Percentiles rank a stretch among this genome's conserved stretches.
These are phyloP conservation scores for Phallus indusiatus DNA, from an alignment of 768 basidiomycete genomes.

Conservation along the genomic window DNA sequence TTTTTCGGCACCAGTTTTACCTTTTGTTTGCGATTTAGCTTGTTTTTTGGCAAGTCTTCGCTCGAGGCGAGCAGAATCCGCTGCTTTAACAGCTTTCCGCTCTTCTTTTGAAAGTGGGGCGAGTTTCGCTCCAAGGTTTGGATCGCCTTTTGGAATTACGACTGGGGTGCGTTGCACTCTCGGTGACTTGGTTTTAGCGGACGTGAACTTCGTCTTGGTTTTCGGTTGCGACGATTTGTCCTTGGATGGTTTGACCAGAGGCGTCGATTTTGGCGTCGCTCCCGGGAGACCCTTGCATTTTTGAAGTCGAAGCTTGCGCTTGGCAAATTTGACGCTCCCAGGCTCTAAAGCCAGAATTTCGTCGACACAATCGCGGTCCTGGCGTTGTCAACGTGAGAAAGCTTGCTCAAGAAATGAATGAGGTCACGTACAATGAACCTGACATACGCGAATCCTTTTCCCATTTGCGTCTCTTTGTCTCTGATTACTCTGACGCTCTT, in stretches of 20 bases:
- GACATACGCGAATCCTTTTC: slow-evolving; percentile 93
- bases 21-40: slow-evolving; percentile 21
- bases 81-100: slow-evolving; percentile 72
- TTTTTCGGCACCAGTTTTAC: neutral
- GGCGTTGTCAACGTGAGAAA: slow-evolving; percentile 3
- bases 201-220: slow-evolving; percentile 11
- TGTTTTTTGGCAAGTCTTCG: slow-evolving; percentile 88
- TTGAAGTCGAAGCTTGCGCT: slow-evolving; percentile 85
- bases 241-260: slow-evolving; percentile 12
- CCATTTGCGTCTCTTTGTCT: slow-evolving; percentile 86
- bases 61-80: slow-evolving; percentile 72
- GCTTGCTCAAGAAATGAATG: neutral
- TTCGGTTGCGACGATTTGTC: slow-evolving; percentile 16
- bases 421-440: slow-evolving; percentile 61
- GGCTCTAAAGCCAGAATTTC: slow-evolving; percentile 78
- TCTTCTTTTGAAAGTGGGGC: slow-evolving; percentile 74
- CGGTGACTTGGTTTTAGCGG: slow-evolving; percentile 16
- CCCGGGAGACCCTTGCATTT: slow-evolving; percentile 72
- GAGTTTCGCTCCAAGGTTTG: slow-evolving; percentile 68
- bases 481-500: slow-evolving; percentile 79
- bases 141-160: slow-evolving; percentile 68
- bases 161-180: slow-evolving; percentile 5
- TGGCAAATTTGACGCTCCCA: slow-evolving; percentile 78
- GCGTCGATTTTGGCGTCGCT: slow-evolving; percentile 13
- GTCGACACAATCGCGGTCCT: slow-evolving; percentile 91